phyloP scores from a whole-genome alignment of 345 rosid species.

The Anacardium occidentale region DNA sequence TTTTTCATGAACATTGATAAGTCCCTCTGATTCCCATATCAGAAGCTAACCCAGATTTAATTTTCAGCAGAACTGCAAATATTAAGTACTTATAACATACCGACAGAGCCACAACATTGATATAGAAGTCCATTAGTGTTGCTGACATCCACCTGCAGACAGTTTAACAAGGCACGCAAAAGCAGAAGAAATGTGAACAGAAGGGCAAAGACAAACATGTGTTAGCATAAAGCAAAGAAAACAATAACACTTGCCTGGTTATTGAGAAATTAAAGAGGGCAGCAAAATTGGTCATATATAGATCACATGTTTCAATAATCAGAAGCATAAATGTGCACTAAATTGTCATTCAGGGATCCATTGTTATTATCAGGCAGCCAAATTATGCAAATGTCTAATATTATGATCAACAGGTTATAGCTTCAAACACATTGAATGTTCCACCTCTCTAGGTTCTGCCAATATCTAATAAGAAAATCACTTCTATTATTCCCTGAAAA shows the following conservation, averaged over 20 bases:
- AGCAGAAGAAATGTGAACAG: not conserved
- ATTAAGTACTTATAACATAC: slow-evolving; percentile 44
- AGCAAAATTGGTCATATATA: not conserved
- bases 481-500: not conserved
- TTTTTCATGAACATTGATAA: no score
- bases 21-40: not conserved
- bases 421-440: not conserved
- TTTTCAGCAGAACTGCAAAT: not conserved
- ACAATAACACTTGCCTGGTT: not conserved
- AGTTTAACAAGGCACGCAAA: not conserved
- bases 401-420: not conserved
- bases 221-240: no score
- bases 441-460: not conserved
- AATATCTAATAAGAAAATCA: not conserved
- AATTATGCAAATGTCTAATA: not conserved
- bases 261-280: not conserved
- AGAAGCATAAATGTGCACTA: not conserved
- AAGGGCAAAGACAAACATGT: not conserved
- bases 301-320: not conserved
- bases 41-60: not conserved
- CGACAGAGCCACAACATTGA: slow-evolving; percentile 55
- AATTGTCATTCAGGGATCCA: not conserved
- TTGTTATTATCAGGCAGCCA: not conserved
- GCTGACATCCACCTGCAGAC: slow-evolving; percentile 80
- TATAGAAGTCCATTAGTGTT: slow-evolving; percentile 70